These are phyloP conservation scores for Rhododendron ovatum DNA, from an alignment of 148 eudicot genomes.

Conservation along the genomic window DNA sequence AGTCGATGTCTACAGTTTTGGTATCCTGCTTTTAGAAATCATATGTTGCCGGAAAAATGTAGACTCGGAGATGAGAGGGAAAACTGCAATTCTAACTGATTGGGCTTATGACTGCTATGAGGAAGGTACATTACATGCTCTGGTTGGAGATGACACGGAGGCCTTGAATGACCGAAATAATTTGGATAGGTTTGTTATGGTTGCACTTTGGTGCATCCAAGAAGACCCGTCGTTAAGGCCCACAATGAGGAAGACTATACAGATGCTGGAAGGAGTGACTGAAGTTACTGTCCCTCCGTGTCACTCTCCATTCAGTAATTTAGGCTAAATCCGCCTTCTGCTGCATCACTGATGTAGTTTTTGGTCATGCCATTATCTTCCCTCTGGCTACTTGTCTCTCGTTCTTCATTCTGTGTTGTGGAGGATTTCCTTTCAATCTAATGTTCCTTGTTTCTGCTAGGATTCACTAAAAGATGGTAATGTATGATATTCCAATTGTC, in stretches of 20 bases:
- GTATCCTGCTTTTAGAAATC: not conserved
- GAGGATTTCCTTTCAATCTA: not conserved
- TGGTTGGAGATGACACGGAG: not conserved
- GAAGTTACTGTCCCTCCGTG: conserved; percentile 13
- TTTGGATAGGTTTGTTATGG: not conserved
- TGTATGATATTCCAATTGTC: not conserved
- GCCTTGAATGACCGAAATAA: not conserved
- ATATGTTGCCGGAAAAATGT: not conserved
- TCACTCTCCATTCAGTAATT: not conserved
- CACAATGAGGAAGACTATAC: conserved; percentile 13
- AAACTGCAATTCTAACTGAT: not conserved
- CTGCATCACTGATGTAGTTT: not conserved
- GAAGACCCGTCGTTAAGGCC: conserved; percentile 19
- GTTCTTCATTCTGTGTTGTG: not conserved
- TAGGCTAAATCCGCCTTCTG: not conserved
- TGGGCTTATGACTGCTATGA: not conserved
- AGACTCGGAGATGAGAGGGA: not conserved
- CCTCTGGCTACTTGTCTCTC: not conserved
- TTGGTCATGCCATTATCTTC: not conserved
- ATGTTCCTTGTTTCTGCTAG: not conserved
- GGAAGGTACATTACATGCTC: not conserved
- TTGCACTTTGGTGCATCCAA: conserved; percentile 8
- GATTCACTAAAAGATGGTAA: not conserved
- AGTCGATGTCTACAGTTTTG: not conserved
- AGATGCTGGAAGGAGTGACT: conserved; percentile 25